Percentiles rank a stretch among this genome's conserved stretches.
Evolutionary conservation across 352 stramenopile species (phyloP).

Genomic region (Phytopythium cucurbitacearum): DNA sequence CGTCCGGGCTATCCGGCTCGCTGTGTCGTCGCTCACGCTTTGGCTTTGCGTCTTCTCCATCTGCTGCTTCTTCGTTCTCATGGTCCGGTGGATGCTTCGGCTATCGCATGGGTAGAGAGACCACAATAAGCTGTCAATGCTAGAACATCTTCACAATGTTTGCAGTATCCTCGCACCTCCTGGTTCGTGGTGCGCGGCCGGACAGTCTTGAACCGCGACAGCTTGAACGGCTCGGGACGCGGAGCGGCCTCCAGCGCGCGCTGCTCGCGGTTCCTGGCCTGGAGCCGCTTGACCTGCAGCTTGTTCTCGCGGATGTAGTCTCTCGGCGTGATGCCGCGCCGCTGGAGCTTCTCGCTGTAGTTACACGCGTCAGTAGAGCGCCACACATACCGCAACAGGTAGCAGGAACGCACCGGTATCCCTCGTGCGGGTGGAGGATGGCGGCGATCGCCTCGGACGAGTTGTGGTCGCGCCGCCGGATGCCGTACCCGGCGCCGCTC

Average conservation of each 20-base stretch:
- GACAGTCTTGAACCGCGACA: conserved; percentile 58
- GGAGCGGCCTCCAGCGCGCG: conserved; percentile 33
- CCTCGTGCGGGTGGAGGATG: conserved; percentile 58
- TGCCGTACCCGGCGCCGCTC: conserved; percentile 31
- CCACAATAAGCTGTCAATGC: no score
- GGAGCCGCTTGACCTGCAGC: conserved; percentile 49
- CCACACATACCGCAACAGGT: background rate
- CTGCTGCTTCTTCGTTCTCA: conserved; percentile 2
- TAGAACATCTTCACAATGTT: no score
- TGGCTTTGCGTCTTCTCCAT: background rate
- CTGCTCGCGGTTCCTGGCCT: conserved; percentile 53
- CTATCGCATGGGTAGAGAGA: background rate
- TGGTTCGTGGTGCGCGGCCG: conserved; percentile 42
- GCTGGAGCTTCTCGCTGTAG: conserved; percentile 50
- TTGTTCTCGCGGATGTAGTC: conserved; percentile 70
- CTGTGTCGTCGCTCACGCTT: background rate
- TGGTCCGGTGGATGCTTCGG: background rate
- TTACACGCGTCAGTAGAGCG: background rate
- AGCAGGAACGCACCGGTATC: conserved; percentile 31
- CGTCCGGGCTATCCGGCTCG: no score
- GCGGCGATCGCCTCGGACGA: conserved; percentile 61
- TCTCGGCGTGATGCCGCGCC: conserved; percentile 44
- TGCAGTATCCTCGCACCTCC: conserved; percentile 5
- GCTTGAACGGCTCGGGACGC: conserved; percentile 51
- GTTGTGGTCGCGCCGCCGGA: conserved; percentile 61